These are phyloP conservation scores for Nyssa sinensis DNA, from an alignment of 148 eudicot species.

Conservation along the genomic window DNA sequence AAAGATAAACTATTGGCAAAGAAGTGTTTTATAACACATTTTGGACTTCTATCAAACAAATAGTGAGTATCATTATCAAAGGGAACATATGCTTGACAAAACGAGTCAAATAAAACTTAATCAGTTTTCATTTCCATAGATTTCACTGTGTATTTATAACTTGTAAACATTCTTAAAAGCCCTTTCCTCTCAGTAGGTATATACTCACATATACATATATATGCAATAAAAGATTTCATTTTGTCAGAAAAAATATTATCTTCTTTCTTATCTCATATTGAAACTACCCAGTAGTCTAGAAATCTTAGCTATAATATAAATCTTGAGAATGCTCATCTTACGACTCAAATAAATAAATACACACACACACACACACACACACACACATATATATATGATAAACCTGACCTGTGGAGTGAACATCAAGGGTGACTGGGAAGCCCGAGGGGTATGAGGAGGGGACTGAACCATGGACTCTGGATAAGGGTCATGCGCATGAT, in stretches of 20 bases:
- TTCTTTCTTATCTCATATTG: not conserved
- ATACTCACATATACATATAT: not conserved
- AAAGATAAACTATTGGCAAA: not conserved
- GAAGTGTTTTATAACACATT: not conserved
- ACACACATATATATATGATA: not conserved
- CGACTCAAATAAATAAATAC: not conserved
- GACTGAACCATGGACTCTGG: conserved; percentile 39
- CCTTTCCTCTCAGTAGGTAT: not conserved
- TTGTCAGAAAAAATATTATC: not conserved
- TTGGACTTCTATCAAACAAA: not conserved
- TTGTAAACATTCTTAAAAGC: not conserved
- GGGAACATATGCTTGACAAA: not conserved
- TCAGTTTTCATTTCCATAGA: not conserved
- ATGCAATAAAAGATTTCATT: conserved; percentile 1
- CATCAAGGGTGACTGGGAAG: conserved; percentile 42
- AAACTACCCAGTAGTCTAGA: not conserved
- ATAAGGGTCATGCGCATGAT: conserved; percentile 18
- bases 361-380: not conserved
- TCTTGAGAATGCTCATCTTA: not conserved
- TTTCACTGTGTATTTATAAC: not conserved
- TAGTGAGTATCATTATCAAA: not conserved
- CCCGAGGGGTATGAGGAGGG: conserved; percentile 40
- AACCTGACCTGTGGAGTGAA: conserved; percentile 50
- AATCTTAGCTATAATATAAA: not conserved
- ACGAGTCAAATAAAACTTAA: not conserved